Evolutionary conservation across 257 asterid genomes (phyloP).

Genomic region (Knoxia roxburghii): DNA sequence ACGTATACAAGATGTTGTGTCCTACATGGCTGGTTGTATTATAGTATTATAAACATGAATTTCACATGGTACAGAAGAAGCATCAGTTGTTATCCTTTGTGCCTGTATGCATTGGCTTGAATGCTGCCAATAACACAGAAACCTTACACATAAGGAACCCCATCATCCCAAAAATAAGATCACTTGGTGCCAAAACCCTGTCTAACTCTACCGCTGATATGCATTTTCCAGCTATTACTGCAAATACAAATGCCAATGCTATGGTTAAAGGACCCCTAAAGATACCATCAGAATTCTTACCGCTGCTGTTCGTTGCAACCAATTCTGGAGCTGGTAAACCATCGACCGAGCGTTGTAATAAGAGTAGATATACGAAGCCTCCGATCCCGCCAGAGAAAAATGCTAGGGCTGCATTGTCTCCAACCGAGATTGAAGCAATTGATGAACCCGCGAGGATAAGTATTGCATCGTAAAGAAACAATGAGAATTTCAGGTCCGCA

Average conservation of each 20-base stretch:
- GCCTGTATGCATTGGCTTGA: conserved; percentile 45
- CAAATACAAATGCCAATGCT: conserved; percentile 41
- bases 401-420: conserved; percentile 44
- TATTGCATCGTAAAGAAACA: conserved; percentile 53
- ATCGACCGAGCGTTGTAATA: conserved; percentile 75
- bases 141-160: conserved; percentile 83
- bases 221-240: conserved; percentile 32
- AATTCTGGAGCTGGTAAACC: conserved; percentile 44
- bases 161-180: conserved; percentile 58
- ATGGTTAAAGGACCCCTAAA: conserved; percentile 38
- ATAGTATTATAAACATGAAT: conserved; percentile 4
- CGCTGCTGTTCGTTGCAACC: conserved; percentile 23
- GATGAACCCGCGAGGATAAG: conserved; percentile 58
- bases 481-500: conserved; percentile 56
- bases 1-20: background rate
- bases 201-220: conserved; percentile 38
- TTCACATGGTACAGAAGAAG: background rate
- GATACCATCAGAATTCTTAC: conserved; percentile 20
- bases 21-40: background rate
- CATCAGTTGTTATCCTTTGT: conserved; percentile 25
- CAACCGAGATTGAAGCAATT: conserved; percentile 33
- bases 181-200: conserved; percentile 47
- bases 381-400: conserved; percentile 63
- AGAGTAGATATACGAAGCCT: conserved; percentile 59
- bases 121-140: conserved; percentile 67